Evolutionary conservation across 306 rosid genomes (phyloP).

Genomic region (Carpinus fangiana): DNA sequence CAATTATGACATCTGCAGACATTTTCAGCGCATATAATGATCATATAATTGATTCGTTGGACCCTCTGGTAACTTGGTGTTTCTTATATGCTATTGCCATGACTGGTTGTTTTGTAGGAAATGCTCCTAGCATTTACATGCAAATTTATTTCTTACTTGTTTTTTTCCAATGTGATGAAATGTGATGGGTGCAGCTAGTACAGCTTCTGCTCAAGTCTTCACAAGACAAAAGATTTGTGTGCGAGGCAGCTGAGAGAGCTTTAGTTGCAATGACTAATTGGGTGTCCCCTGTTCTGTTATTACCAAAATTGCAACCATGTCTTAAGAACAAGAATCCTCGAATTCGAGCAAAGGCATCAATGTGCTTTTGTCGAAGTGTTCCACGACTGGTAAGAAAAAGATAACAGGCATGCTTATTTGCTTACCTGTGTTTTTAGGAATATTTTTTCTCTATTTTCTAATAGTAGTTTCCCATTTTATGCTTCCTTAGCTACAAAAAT

Average conservation of each 20-base stretch:
- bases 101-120: slow-evolving; percentile 23
- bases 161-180: slow-evolving; percentile 23
- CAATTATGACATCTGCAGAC: slow-evolving; percentile 95
- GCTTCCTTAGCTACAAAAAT: not conserved
- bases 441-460: not conserved
- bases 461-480: slow-evolving; percentile 1
- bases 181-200: slow-evolving; percentile 61
- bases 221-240: slow-evolving; percentile 96
- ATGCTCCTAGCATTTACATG: slow-evolving; percentile 4
- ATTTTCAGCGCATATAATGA: slow-evolving; percentile 79
- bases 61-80: slow-evolving; percentile 69
- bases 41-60: slow-evolving; percentile 74
- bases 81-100: slow-evolving; percentile 16
- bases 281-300: slow-evolving; percentile 70
- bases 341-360: slow-evolving; percentile 91
- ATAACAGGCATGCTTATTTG: slow-evolving; percentile 22
- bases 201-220: slow-evolving; percentile 99
- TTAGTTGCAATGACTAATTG: slow-evolving; percentile 77
- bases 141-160: slow-evolving; percentile 13
- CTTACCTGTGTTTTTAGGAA: not conserved
- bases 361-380: slow-evolving; percentile 86
- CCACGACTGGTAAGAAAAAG: slow-evolving; percentile 68
- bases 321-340: slow-evolving; percentile 88
- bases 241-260: slow-evolving; percentile 96
- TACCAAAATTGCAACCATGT: slow-evolving; percentile 87